Percentiles rank a stretch among this genome's conserved stretches.
These are phyloP conservation scores for Cryptococcus amylolentus DNA, from an alignment of 1,284 basidiomycete genomes.

Conservation along the genomic window DNA sequence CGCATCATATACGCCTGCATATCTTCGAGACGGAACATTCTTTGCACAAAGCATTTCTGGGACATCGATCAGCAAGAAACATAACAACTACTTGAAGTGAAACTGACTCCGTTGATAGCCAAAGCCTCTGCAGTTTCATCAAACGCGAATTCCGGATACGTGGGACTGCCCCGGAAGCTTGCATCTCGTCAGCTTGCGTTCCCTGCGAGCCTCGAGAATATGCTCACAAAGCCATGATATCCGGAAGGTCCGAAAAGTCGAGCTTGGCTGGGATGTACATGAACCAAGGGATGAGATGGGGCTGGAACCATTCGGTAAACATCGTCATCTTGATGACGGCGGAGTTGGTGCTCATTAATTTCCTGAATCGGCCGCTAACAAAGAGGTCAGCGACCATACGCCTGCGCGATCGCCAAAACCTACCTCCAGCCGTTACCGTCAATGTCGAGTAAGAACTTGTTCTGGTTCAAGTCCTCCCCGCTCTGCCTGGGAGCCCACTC, in stretches of 20 bases:
- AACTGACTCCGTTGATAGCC: conserved; percentile 43
- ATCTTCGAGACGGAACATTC: conserved; percentile 48
- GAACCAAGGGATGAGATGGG: conserved; percentile 50
- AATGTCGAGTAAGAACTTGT: conserved; percentile 53
- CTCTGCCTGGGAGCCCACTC: conserved; percentile 35
- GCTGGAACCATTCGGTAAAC: conserved; percentile 48
- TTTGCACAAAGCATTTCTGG: conserved; percentile 45
- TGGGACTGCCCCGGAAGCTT: conserved; percentile 45
- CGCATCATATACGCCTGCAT: conserved; percentile 49
- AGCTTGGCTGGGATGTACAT: conserved; percentile 47
- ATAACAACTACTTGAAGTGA: not conserved
- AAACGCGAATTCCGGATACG: conserved; percentile 39
- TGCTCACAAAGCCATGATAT: conserved; percentile 48
- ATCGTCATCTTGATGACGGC: conserved; percentile 52
- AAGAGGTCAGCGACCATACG: not conserved
- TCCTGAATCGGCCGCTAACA: conserved; percentile 38
- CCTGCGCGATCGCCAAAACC: not conserved
- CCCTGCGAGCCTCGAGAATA: not conserved
- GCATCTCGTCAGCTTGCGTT: not conserved
- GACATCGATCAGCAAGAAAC: not conserved
- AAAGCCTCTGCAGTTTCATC: conserved; percentile 48
- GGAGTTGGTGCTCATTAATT: conserved; percentile 51
- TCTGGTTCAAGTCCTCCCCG: conserved; percentile 32
- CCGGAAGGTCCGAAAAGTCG: conserved; percentile 46
- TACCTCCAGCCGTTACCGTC: conserved; percentile 53